Conservation (phyloP, 192 early-diverging fungal genomes). For the Thamnidium elegans region DNA sequence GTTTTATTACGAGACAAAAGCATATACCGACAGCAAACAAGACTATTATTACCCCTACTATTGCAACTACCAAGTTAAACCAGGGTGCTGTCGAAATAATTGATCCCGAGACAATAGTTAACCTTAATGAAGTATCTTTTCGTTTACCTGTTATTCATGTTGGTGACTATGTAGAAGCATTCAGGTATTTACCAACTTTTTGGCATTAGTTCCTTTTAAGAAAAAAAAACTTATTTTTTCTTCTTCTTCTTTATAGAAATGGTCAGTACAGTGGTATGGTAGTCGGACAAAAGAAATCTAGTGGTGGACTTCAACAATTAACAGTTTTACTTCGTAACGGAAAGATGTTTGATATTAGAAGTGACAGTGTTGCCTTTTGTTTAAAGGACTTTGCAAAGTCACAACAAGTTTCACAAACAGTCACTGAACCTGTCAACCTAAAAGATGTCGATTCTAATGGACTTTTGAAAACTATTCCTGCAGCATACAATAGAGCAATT, state of each 20-base stretch:
- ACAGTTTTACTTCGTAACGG: conserved; percentile 21
- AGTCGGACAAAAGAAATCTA: conserved; percentile 9
- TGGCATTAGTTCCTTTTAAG: no score
- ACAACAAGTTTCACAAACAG: conserved; percentile 2
- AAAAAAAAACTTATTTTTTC: not conserved
- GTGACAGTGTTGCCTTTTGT: conserved; percentile 45
- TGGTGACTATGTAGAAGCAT: conserved; percentile 32
- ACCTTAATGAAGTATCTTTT: not conserved
- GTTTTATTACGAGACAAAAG: not conserved
- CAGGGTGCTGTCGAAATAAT: not conserved
- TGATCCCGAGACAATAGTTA: not conserved
- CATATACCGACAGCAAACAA: not conserved
- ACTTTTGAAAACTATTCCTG: conserved; percentile 11
- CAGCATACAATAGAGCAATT: conserved; percentile 35
- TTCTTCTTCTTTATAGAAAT: conserved; percentile 1
- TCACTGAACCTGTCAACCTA: conserved; percentile 1
- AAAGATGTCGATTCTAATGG: conserved; percentile 6
- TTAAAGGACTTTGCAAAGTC: conserved; percentile 36
- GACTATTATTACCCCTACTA: not conserved
- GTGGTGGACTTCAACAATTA: conserved; percentile 28
- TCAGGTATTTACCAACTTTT: conserved; percentile 13
- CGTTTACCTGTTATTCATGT: not conserved
- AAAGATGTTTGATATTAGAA: conserved; percentile 14
- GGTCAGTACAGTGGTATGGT: conserved; percentile 34
- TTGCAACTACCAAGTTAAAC: no score